A percentile compares a stretch with the other conserved stretches of the same genome.
These are phyloP conservation scores for Thelonectria discophora DNA, from an alignment of 2,329 filamentous ascomycete species.

Conservation along the genomic window DNA sequence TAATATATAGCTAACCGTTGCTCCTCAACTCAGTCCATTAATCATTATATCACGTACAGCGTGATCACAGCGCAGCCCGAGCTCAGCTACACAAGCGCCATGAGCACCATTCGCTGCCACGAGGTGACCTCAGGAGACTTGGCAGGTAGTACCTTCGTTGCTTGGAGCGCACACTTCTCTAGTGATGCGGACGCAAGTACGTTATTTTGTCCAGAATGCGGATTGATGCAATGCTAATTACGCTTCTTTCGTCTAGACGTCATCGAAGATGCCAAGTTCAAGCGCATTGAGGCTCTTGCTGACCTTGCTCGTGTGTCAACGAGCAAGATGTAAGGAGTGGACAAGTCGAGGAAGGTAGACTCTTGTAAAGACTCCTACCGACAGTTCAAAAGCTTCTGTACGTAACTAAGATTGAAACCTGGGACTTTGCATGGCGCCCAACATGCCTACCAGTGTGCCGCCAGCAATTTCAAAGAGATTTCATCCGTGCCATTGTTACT, in stretches of 20 bases:
- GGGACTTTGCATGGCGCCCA: too few relatives aligned
- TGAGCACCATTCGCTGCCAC: slow-evolving; percentile 73
- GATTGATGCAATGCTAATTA: not conserved
- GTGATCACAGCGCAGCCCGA: slow-evolving; percentile 73
- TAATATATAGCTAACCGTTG: not conserved
- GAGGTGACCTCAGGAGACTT: slow-evolving; percentile 72
- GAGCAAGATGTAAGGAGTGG: slow-evolving; percentile 34
- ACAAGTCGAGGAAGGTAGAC: too few relatives aligned
- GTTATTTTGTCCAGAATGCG: slow-evolving; percentile 38
- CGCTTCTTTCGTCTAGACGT: slow-evolving; percentile 59
- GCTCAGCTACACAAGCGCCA: slow-evolving; percentile 70
- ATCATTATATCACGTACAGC: slow-evolving; percentile 79
- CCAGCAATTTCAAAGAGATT: too few relatives aligned
- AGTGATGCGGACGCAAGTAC: slow-evolving; percentile 74
- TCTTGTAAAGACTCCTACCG: too few relatives aligned
- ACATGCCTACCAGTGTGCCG: too few relatives aligned
- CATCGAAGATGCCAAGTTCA: slow-evolving; percentile 79
- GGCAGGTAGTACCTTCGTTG: slow-evolving; percentile 72
- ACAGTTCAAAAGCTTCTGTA: too few relatives aligned
- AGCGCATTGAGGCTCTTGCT: slow-evolving; percentile 75
- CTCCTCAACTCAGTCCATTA: slow-evolving; percentile 62
- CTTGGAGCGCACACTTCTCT: slow-evolving; percentile 75
- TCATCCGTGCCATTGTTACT: too few relatives aligned
- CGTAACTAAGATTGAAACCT: too few relatives aligned
- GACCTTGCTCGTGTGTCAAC: slow-evolving; percentile 66